Evolutionary conservation across 495 filamentous ascomycete species (phyloP), one percentile per base, ranked within the genome.

Genomic region (Xylaria flabelliformis): DNA sequence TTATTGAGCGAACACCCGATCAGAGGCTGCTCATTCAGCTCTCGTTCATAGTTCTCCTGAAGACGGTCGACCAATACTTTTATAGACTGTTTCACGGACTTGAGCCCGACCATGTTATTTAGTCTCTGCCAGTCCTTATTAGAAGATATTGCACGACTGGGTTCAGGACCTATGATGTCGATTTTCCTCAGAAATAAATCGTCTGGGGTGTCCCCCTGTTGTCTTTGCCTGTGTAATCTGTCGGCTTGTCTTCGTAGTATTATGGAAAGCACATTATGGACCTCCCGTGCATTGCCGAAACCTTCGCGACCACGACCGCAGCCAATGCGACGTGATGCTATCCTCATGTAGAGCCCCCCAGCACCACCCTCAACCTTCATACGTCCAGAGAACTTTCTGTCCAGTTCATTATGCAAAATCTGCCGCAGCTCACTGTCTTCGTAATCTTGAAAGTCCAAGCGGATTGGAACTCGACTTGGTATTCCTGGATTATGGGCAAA

Each of bases 401-500:
- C 75, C 13, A 85, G 39, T 70, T 83, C 82, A 65, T 87, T 89
- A 62, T 93, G 88, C 24, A 94, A 80, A 7, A 92, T 92, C 24
- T 83, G 81, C 51, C 85, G 82, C 0, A 97, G 83, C 74, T 96
- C 91, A 0, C 77, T 75, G 50, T 95, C 91, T 0, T 84, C 79
- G 73, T 93, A 95, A 55, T 95, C 93, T 0, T 86, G 77, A 72
- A 95, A 95, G 29, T 86, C 82, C 29, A 95, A 74, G 21, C 83
- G 78, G 50, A 89, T 80, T 0, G 93, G 93, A 69, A 96, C 88
- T 0, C 93, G 90, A 73, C 92, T 94, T 0, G 87, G 82, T 10
- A 96, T 79, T 1, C 93, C 92, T 1, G 90, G 91, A 69, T 95
- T 95, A 72, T 95, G 92, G 0, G 85, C 87, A 65, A 93, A 94